These are phyloP conservation scores for Pleurotus sapidus DNA, from an alignment of 768 basidiomycete genomes.

Conservation along the genomic window DNA sequence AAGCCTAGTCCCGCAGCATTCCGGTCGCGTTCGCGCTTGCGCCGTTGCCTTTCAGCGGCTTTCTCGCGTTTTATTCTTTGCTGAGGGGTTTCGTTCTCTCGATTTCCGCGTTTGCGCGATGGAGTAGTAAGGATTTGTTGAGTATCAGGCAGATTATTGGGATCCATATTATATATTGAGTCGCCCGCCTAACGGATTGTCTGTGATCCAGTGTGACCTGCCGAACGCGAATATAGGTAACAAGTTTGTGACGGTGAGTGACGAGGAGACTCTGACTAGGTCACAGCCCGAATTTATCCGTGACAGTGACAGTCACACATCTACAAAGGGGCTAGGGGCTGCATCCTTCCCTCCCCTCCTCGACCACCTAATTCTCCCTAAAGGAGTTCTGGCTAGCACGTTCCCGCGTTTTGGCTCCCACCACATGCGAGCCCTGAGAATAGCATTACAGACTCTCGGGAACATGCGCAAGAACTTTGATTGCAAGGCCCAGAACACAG, in stretches of 20 bases:
- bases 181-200: background rate
- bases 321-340: too few species aligned
- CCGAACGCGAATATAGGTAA: conserved; percentile 39
- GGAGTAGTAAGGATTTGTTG: conserved; percentile 15
- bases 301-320: background rate
- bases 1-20: conserved; percentile 35
- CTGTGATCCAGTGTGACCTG: conserved; percentile 43
- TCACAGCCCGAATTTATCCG: background rate
- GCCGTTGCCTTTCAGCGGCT: conserved; percentile 80
- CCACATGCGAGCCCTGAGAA: background rate
- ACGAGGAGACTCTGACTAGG: conserved; percentile 17
- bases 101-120: conserved; percentile 44
- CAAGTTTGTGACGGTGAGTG: conserved; percentile 48
- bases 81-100: conserved; percentile 68
- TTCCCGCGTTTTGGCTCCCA: background rate
- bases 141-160: conserved; percentile 1
- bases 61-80: conserved; percentile 81
- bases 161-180: conserved; percentile 3
- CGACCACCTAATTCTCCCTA: too few species aligned
- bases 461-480: too few species aligned
- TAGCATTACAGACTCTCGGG: background rate
- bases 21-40: conserved; percentile 75
- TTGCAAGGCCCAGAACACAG: too few species aligned
- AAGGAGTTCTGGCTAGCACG: too few species aligned
- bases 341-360: too few species aligned